Base-by-base conservation (phyloP, 2,329 filamentous ascomycete genomes). In the Botrytis hyacinthi region DNA sequence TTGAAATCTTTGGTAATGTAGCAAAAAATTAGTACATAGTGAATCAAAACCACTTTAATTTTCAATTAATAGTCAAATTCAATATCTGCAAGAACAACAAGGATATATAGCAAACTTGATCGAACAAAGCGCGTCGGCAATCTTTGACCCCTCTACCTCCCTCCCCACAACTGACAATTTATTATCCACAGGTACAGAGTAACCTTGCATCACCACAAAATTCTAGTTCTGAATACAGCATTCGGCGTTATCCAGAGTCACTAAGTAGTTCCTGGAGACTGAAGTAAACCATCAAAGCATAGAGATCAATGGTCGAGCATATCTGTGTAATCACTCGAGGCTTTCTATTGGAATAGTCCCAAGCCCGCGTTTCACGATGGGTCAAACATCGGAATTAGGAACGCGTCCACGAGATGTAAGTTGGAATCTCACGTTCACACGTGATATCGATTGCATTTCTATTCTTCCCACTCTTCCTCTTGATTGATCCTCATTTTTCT, bases 381-480 rank as follows among this genome's bases (percentile, higher is more conserved):
- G 26, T 0, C 66, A 68, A 57, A 42, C 46, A 40, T 35, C 37
- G 8, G 46, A 54, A 20, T 29, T 54, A 16, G 16, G 14, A 20
- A 16, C 48, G 35, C 35, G 35, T 57, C 22, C n/a, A 68, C 7
- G 22, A n/a, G 26, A 71, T 29, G 69, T 71, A 32, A 65, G 59
- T 71, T 61, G 18, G 16, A 51, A 32, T 8, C 26, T 71, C 59
- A 65, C 59, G 42, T 71, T 32, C 42, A 65, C 69, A 71, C 69
- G 69, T 71, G 69, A 71, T 51, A 20, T 29, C 32, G 42, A 46
- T 51, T 29, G 22, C 42, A 26, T 62, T n/a, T 22, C 18, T 29
- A 37, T 37, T 32, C 42, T 22, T 59, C 32, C 29, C 10, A n/a
- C 1, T 20, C 26, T 6, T 29, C 35, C 2, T 29, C 46, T 51